Percentiles rank a stretch among this genome's conserved stretches.
Evolutionary conservation across 768 basidiomycete genomes (phyloP).

Genomic region (Amanita inopinata): DNA sequence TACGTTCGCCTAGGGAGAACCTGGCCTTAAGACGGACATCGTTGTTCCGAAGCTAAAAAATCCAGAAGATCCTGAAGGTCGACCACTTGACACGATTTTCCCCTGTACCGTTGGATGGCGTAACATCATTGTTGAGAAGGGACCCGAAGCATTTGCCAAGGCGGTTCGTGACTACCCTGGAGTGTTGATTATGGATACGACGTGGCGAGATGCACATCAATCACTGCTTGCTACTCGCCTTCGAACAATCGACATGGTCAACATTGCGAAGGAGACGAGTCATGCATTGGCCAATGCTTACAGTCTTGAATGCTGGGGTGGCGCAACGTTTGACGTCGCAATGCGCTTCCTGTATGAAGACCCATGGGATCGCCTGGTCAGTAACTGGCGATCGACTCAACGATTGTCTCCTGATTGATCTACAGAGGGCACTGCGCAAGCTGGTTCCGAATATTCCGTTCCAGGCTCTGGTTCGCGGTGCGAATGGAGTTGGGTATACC

Average conservation of each 20-base stretch:
- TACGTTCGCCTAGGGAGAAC: constrained; percentile 59
- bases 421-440: constrained; percentile 80
- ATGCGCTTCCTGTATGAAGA: constrained; percentile 99
- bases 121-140: constrained; percentile 96
- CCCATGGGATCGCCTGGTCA: constrained; percentile 94
- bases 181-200: constrained; percentile 95
- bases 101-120: constrained; percentile 93
- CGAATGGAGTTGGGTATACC: constrained; percentile 98
- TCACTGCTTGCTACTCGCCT: constrained; percentile 94
- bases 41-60: constrained; percentile 73
- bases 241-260: constrained; percentile 93
- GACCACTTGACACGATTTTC: constrained; percentile 65
- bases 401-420: constrained; percentile 13
- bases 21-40: constrained; percentile 86
- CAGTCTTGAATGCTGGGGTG: constrained; percentile 98
- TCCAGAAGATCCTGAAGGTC: constrained; percentile 64
- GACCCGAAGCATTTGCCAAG: constrained; percentile 97
- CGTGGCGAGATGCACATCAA: constrained; percentile 99
- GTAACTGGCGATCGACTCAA: constrained; percentile 16
- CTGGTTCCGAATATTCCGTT: constrained; percentile 98
- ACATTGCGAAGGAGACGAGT: constrained; percentile 97
- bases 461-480: constrained; percentile 96
- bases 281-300: constrained; percentile 93
- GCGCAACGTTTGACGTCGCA: constrained; percentile 97
- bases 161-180: constrained; percentile 96